Base-by-base conservation (phyloP, 306 rosid genomes). In the Rubus idaeus region DNA sequence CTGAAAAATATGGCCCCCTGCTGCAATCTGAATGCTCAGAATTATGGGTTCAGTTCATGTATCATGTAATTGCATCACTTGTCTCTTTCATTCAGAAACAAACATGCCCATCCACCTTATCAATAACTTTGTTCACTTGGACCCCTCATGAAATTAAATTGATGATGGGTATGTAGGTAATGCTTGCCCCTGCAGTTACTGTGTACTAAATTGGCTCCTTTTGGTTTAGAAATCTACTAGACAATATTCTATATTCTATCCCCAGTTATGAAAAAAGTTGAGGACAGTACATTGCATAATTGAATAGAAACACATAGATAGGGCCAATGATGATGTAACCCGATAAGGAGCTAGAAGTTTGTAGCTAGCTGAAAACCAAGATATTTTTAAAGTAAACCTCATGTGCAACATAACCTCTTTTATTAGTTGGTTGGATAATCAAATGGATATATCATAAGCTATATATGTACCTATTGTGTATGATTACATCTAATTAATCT, bases 11-110 rank as follows among this genome's bases (percentile, higher is more conserved):
- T 70, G 92, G 79, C 77, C 91, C 81, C 87, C 81, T 75, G 47
- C 74, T 14, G 79, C 76, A 90, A 74, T 86, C 81, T 73, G 70
- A 68, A 23, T 91, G 90, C 86, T 79, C 9, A 78, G 86, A 87
- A 89, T 83, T 80, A 76, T 88, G 88, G 91, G 83, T 82, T 88
- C 89, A 84, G 81, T 83, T 88, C 89, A 84, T 77, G 87, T 63
- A 78, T 66, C 84, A 11, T 81, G 75, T 68, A 58, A 42, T 49
- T 42, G 55, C 10, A 39, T 18, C 37, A 44, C 41, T 26, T 42
- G 68, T 57, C 77, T 23, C 17, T 40, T 49, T 50, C 62, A 40
- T 65, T 52, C 76, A 40, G 13, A 57, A 62, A 10, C 77, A 73
- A 73, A 21, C 11, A 23, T 73, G 55, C 49, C 21, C 51, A 20